These are phyloP conservation scores for Phaeodactylum tricornutum DNA, from an alignment of 108 stramenopile genomes.

Conservation along the genomic window DNA sequence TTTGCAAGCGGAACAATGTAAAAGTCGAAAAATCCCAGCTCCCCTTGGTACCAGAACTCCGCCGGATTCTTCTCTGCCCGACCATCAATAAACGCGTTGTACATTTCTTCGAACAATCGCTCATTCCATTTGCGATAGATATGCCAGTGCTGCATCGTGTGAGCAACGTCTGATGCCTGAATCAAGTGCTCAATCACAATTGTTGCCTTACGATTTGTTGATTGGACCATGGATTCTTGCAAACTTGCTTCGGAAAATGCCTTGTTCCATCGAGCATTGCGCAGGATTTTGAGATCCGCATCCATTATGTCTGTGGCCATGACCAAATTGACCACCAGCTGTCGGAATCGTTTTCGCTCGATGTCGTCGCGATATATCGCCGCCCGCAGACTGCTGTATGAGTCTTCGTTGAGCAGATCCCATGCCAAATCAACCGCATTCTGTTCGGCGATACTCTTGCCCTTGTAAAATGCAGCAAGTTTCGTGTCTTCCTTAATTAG, in stretches of 20 bases:
- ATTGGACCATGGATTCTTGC: background rate
- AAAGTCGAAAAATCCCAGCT: too few species aligned
- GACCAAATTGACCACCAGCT: conserved; percentile 42
- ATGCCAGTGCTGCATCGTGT: too few species aligned
- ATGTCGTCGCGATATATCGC: conserved; percentile 18
- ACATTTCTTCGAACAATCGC: too few species aligned
- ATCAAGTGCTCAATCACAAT: too few species aligned
- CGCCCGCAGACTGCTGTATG: conserved; percentile 17
- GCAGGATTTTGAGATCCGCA: conserved; percentile 14
- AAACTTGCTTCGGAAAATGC: conserved; percentile 12
- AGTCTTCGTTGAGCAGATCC: conserved; percentile 22
- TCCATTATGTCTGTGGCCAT: conserved; percentile 31
- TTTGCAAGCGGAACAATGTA: too few species aligned
- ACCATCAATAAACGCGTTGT: too few species aligned
- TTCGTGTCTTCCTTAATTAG: conserved; percentile 11
- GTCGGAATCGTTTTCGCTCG: conserved; percentile 37
- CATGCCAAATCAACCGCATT: conserved; percentile 45
- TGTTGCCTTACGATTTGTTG: background rate
- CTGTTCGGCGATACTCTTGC: conserved; percentile 48
- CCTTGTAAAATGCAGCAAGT: conserved; percentile 37
- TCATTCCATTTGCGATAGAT: too few species aligned
- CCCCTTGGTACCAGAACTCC: too few species aligned
- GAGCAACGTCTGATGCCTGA: too few species aligned
- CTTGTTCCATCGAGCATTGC: conserved; percentile 24
- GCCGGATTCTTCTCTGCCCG: too few species aligned